Evolutionary conservation across 108 stramenopile species (phyloP), one percentile per base, ranked within the genome.

Genomic region (Discostella stelligeroides): DNA sequence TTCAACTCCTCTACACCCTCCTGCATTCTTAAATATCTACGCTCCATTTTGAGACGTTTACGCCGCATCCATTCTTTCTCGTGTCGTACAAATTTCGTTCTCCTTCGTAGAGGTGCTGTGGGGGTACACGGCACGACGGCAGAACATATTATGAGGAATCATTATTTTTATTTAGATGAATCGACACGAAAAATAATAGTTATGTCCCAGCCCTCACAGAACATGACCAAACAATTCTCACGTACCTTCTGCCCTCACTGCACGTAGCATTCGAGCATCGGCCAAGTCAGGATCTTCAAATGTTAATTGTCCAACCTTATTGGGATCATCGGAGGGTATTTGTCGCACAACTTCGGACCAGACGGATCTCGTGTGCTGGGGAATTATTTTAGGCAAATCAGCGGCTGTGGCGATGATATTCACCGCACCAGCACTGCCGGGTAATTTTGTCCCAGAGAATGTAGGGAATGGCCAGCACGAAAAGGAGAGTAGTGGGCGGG

Each of bases 11-110:
- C 72, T 30, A 79, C 78, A 15, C 66, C 72, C 60, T 73, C 58
- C 29, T 79, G 59, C 49, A 68, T 40, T 54, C 67, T 73, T 40
- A 47, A 63, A 49, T 68, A 73, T 37, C 72, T 29, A 14, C 56
- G 45, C 48, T 79, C 78, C 65, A 66, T 72, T 29, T 73, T 73
- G 20, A 73, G 65, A 14, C 78, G 72, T 51, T 79, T 79, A 15
- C 72, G 72, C 34, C 59, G 53, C 78, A 79, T 79, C 78, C 78
- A 79, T 29, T 49, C 66, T 15, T 79, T 79, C 62, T 79, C 78
- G 47, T 79, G 72, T 0, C 78, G 37, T 23, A 68, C 28, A 49
- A 73, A 73, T 20, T 58, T 73, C 8, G 39, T 37, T 55, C 60
- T 73, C 56, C 51, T 60, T 54, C 78, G 72, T 28, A 79, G 78